phyloP scores from a whole-genome alignment of 2,329 filamentous ascomycete genomes.

The Cephalotrichum gorgonifer region DNA sequence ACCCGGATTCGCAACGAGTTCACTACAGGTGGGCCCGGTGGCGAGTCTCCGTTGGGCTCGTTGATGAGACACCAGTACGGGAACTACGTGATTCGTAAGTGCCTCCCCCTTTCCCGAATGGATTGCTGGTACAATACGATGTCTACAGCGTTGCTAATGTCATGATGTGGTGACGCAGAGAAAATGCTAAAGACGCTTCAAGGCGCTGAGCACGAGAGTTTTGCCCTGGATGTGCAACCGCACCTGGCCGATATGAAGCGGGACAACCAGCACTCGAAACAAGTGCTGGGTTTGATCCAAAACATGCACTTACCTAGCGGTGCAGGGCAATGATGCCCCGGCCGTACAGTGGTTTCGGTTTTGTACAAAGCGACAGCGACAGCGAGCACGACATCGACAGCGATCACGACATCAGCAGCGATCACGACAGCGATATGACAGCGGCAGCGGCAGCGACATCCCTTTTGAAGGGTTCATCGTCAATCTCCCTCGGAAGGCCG shows the following conservation, averaged over 20 bases:
- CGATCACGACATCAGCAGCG: too few species aligned
- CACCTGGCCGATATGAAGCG: constrained; percentile 54
- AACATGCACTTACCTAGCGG: too few species aligned
- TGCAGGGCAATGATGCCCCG: too few species aligned
- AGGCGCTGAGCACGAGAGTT: constrained; percentile 44
- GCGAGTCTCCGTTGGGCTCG: constrained; percentile 58
- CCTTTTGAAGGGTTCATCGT: not conserved
- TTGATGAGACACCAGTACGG: constrained; percentile 87
- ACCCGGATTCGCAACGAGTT: constrained; percentile 60
- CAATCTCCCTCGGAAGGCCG: not conserved
- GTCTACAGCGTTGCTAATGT: not conserved
- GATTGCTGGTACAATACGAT: not conserved
- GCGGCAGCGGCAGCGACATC: not conserved
- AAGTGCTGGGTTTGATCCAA: not conserved
- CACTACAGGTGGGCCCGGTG: constrained; percentile 38
- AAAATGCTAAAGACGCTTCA: constrained; percentile 62
- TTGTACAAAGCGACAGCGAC: not conserved
- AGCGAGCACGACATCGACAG: too few species aligned
- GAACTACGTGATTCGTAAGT: constrained; percentile 93
- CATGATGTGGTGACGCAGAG: constrained; percentile 39
- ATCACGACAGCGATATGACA: not conserved
- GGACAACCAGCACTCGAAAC: constrained; percentile 26
- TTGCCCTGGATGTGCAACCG: constrained; percentile 54
- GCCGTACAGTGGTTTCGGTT: too few species aligned
- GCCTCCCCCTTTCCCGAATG: not conserved